Conservation (phyloP, 257 asterid species). For the Hygrophila difformis region DNA sequence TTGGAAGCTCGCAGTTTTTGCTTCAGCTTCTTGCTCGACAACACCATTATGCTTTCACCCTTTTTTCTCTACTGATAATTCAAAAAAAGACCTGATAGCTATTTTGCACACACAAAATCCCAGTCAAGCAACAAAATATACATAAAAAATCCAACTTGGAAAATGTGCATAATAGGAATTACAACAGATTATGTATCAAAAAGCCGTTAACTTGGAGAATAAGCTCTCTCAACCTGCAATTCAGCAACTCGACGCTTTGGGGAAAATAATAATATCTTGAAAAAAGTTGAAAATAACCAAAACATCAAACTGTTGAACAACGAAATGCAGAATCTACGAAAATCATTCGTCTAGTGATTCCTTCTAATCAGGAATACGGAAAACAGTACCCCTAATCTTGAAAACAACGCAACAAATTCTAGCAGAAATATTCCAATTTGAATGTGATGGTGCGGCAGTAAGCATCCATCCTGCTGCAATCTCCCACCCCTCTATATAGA, state of each 20-base stretch:
- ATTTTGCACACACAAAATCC: not conserved
- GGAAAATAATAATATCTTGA: not conserved
- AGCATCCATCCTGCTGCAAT: not conserved
- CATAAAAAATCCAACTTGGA: conserved; percentile 1
- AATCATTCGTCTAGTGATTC: not conserved
- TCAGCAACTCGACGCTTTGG: not conserved
- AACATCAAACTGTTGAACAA: not conserved
- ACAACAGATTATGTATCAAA: not conserved
- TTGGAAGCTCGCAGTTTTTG: conserved; percentile 62
- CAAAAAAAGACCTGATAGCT: conserved; percentile 15
- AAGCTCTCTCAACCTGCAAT: not conserved
- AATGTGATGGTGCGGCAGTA: not conserved
- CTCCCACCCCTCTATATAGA: no score
- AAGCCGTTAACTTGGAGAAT: not conserved
- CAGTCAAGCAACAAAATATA: conserved; percentile 3
- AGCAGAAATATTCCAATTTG: not conserved
- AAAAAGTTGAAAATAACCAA: no score
- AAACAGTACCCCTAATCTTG: not conserved
- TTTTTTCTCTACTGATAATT: not conserved
- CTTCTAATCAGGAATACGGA: not conserved
- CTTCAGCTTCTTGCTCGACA: conserved; percentile 81
- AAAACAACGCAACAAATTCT: not conserved
- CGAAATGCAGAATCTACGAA: not conserved
- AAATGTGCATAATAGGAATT: not conserved
- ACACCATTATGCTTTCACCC: conserved; percentile 33